Evolutionary conservation across 2,329 filamentous ascomycete species (phyloP).

Genomic region (Talaromyces sp.): DNA sequence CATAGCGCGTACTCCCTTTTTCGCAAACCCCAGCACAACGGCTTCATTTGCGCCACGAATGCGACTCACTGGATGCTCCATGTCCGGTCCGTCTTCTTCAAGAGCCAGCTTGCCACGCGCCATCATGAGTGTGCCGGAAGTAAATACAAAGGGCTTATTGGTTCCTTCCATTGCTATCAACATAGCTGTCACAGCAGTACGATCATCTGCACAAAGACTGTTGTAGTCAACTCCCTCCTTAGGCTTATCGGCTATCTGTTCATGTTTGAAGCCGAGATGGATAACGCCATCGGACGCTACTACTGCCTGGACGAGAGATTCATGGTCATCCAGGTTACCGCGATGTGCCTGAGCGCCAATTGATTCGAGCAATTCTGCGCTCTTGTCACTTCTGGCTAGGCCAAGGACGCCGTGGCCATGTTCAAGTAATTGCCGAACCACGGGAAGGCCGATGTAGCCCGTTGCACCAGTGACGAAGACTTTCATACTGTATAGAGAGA

Average conservation of each 20-base stretch:
- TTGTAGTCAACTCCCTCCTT: not conserved
- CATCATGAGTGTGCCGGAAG: conserved; percentile 10
- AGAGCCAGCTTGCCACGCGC: not conserved
- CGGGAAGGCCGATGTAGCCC: conserved; percentile 7
- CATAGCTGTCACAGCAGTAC: not conserved
- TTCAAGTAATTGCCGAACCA: not conserved
- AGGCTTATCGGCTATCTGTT: not conserved
- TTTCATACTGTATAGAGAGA: not conserved
- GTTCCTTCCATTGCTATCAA: not conserved
- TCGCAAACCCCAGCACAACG: not conserved
- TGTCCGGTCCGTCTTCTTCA: conserved; percentile 4
- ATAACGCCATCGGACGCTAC: not conserved
- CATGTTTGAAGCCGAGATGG: conserved; percentile 10
- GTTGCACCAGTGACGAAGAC: conserved; percentile 11
- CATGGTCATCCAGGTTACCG: not conserved
- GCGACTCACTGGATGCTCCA: not conserved
- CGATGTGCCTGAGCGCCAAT: not conserved
- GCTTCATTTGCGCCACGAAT: conserved; percentile 8
- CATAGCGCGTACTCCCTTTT: not conserved
- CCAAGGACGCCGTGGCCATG: conserved; percentile 2
- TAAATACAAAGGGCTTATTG: conserved; percentile 6
- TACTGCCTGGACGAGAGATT: not conserved
- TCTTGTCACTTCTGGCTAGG: conserved; percentile 2
- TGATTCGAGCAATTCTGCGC: not conserved
- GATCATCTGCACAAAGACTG: not conserved